These are phyloP conservation scores for Ustilago crameri DNA, from an alignment of 1,284 basidiomycete genomes.

Conservation along the genomic window DNA sequence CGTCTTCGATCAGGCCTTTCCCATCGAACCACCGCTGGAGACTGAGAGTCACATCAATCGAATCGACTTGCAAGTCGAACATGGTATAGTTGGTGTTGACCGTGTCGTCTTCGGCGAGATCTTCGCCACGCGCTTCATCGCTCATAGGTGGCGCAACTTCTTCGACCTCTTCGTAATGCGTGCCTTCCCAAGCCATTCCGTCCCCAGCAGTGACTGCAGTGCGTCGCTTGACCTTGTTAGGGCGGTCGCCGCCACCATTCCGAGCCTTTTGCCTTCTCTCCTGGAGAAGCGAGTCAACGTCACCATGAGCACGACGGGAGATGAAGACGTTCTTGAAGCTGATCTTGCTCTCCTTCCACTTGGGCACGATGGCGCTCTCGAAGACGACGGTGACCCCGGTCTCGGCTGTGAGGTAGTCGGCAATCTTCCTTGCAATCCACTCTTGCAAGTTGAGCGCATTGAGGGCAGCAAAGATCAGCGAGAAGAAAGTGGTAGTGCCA, in stretches of 20 bases:
- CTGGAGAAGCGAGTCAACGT: slow-evolving; percentile 53
- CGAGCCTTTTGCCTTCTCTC: slow-evolving; percentile 29
- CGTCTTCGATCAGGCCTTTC: slow-evolving; percentile 89
- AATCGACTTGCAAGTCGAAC: slow-evolving; percentile 73
- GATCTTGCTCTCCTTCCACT: slow-evolving; percentile 94
- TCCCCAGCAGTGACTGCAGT: slow-evolving; percentile 55
- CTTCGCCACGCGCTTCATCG: slow-evolving; percentile 54
- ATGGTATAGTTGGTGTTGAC: slow-evolving; percentile 66
- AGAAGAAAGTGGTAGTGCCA: slow-evolving; percentile 96
- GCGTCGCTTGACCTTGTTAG: slow-evolving; percentile 41
- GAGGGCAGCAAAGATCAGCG: slow-evolving; percentile 86
- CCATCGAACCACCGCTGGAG: slow-evolving; percentile 93
- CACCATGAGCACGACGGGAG: slow-evolving; percentile 77
- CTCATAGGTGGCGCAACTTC: slow-evolving; percentile 61
- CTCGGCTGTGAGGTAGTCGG: slow-evolving; percentile 90
- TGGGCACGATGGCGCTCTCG: slow-evolving; percentile 96
- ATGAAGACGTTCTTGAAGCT: slow-evolving; percentile 97
- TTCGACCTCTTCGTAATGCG: slow-evolving; percentile 59
- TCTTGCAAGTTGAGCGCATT: slow-evolving; percentile 95
- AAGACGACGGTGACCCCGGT: slow-evolving; percentile 95
- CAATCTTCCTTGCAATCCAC: slow-evolving; percentile 87
- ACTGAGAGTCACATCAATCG: slow-evolving; percentile 95
- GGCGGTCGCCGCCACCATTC: slow-evolving; percentile 14
- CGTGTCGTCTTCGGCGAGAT: slow-evolving; percentile 46
- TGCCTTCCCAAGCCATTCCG: slow-evolving; percentile 65